Conservation (phyloP, 2,329 filamentous ascomycete genomes). For the Chrysosporium queenslandicum region DNA sequence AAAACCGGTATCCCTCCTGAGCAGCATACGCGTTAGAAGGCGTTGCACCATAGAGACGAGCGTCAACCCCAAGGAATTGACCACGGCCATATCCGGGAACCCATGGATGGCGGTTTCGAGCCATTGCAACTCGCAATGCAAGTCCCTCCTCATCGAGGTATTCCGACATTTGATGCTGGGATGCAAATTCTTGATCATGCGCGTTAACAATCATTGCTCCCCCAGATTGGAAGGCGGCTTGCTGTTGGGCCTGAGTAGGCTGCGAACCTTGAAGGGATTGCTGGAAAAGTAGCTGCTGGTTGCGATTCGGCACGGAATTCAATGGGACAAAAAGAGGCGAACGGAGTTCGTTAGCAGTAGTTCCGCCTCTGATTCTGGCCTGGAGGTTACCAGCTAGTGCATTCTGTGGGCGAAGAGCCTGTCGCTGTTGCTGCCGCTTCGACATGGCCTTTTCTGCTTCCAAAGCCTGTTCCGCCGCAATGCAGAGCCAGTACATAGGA, state of each 20-base stretch:
- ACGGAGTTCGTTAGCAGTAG: background rate
- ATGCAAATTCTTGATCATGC: background rate
- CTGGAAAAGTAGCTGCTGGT: background rate
- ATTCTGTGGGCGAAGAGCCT: background rate
- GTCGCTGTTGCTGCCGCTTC: background rate
- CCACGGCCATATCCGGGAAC: background rate
- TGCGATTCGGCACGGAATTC: background rate
- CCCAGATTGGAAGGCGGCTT: background rate
- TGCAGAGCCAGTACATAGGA: conserved; percentile 7
- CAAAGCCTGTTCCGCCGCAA: background rate
- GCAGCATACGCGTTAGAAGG: too few relatives aligned
- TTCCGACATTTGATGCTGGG: background rate
- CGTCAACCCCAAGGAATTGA: background rate
- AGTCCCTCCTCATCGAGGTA: background rate
- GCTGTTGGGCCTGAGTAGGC: background rate
- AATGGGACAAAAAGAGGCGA: background rate
- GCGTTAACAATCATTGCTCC: background rate
- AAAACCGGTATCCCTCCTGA: too few relatives aligned
- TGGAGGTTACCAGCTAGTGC: background rate
- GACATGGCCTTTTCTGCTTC: background rate
- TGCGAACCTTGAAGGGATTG: background rate
- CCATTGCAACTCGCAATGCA: too few relatives aligned
- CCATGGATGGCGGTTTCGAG: too few relatives aligned
- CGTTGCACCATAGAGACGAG: too few relatives aligned
- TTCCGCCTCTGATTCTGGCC: background rate